Evolutionary conservation across 2,329 filamentous ascomycete species (phyloP), one percentile per base, ranked within the genome.

Genomic region (Fusarium chaquense): DNA sequence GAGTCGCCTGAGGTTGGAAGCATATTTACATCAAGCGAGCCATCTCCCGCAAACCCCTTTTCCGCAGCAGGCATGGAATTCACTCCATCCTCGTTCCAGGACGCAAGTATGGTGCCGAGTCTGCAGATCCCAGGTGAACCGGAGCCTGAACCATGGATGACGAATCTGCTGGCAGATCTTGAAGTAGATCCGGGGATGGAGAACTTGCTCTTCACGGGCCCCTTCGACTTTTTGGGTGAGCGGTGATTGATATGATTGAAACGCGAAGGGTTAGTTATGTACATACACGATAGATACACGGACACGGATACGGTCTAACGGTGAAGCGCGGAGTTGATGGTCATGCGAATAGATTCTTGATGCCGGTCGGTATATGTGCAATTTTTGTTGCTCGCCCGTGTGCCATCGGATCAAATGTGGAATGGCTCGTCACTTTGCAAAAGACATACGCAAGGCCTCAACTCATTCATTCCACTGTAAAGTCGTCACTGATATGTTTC

Each of bases 171-270:
- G 28, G 62, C 61, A 50, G 71, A 72, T 8, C 52, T 75, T 8
- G 60, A 73, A 4, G 51, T 67, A 5, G 69, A 73, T 2, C 49
- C 57, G 4, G 62, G 53, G 6, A 72, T 72, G 58, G 62, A 63
- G n/a, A 71, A 46, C 15, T 32, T 70, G 16, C 30, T 75, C 20
- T 75, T 66, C 28, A 65, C 67, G 16, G 72, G 71, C 2, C 62
- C 65, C 1, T 73, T 73, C 38, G 71, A 73, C 36, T 71, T 75
- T 28, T 53, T 75, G 6, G 58, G 71, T 10, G 62, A 69, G 10
- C 20, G 62, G 26, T 60, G 56, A 16, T 55, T 53, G 38, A 10
- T 20, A 16, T 20, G 24, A 18, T 45, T 28, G 38, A 15, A 20
- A 46, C 16, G 22, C 6, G 24, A 9, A 26, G 38, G 12, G 6